phyloP scores from a whole-genome alignment of 2,329 filamentous ascomycete genomes.

The Pyricularia sp. region DNA sequence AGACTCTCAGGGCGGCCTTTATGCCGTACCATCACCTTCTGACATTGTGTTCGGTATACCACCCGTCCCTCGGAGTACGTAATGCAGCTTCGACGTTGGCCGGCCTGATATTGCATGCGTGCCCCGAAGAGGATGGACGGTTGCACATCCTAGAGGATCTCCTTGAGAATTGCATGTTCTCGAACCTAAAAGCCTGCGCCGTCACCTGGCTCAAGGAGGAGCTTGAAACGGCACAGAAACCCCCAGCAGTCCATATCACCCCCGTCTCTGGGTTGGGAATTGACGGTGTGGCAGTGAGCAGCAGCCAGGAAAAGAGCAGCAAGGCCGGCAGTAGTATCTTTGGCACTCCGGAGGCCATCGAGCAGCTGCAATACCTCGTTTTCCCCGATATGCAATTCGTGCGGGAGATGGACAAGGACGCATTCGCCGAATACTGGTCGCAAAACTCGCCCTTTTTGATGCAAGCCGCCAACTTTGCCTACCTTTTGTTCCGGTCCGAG shows the following conservation, averaged over 20 bases:
- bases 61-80: conserved; percentile 42
- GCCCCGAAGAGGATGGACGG: conserved; percentile 49
- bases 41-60: conserved; percentile 48
- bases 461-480: conserved; percentile 51
- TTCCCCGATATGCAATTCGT: conserved; percentile 48
- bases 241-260: neutral
- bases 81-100: conserved; percentile 46
- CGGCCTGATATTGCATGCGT: conserved; percentile 44
- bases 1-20: conserved; percentile 27
- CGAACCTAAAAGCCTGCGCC: conserved; percentile 52
- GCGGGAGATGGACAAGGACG: conserved; percentile 27
- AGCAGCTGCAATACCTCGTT: conserved; percentile 50
- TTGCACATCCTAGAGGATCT: conserved; percentile 55
- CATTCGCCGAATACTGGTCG: conserved; percentile 41
- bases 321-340: conserved; percentile 28
- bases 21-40: conserved; percentile 53
- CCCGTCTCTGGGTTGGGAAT: neutral
- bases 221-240: conserved; percentile 33
- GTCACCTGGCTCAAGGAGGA: conserved; percentile 57
- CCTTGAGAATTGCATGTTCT: conserved; percentile 55
- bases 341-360: conserved; percentile 42
- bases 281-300: neutral
- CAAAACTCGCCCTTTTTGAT: conserved; percentile 45
- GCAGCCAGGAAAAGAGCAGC: neutral
- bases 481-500: conserved; percentile 41